These are phyloP conservation scores for Diaporthe batatas DNA, from an alignment of 2,329 filamentous ascomycete species.

Conservation along the genomic window DNA sequence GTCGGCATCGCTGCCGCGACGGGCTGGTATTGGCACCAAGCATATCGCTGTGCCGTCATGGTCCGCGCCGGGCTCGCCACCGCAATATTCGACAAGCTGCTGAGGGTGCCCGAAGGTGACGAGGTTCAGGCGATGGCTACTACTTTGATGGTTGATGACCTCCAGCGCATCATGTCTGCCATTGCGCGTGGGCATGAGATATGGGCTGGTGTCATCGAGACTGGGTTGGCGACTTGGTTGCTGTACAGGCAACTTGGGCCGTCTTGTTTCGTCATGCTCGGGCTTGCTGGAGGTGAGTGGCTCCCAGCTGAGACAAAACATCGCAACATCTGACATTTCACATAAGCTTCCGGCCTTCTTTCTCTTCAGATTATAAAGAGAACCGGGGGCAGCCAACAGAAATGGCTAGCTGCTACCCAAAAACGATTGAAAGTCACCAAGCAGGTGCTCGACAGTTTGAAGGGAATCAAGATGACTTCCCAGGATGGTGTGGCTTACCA, in stretches of 20 bases:
- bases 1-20: constrained; percentile 43
- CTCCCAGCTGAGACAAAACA: not conserved
- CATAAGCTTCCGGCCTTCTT: constrained; percentile 2
- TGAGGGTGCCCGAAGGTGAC: constrained; percentile 41
- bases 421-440: constrained; percentile 42
- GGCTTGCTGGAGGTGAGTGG: constrained; percentile 38
- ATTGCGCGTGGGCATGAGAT: constrained; percentile 41
- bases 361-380: constrained; percentile 13
- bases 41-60: constrained; percentile 37
- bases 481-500: constrained; percentile 9
- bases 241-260: constrained; percentile 43
- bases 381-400: constrained; percentile 31
- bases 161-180: constrained; percentile 41
- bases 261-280: constrained; percentile 42
- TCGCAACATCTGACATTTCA: not conserved
- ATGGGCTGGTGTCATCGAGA: constrained; percentile 42
- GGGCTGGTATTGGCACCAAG: constrained; percentile 44
- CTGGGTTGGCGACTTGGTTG: constrained; percentile 42
- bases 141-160: constrained; percentile 42
- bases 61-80: constrained; percentile 41
- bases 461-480: constrained; percentile 44
- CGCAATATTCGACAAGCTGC: constrained; percentile 42
- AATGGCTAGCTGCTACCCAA: constrained; percentile 43
- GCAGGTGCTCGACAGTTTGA: constrained; percentile 44
- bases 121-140: constrained; percentile 40